Evolutionary conservation across 73 alveolate species (phyloP).

Genomic region (Symbiodinium pilosum): DNA sequence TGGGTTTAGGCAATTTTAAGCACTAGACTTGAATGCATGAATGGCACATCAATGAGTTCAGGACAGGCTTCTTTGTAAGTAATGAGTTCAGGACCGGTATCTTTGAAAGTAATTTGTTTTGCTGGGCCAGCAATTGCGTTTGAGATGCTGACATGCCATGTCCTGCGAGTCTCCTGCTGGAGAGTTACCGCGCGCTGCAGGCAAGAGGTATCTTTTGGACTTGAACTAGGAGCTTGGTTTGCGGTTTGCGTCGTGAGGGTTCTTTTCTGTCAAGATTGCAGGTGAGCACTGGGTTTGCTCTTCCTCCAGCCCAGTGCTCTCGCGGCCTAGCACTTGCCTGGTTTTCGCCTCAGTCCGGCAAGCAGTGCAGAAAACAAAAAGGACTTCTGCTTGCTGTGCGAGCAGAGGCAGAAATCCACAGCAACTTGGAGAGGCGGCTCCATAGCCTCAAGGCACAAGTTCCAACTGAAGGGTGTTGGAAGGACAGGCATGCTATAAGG

Average conservation of each 20-base stretch:
- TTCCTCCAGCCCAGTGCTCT: not conserved
- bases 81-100: no score
- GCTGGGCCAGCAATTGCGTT: no score
- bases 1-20: no score
- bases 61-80: no score
- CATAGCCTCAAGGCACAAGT: constrained; percentile 32
- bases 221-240: no score
- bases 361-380: not conserved
- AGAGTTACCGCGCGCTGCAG: not conserved
- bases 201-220: not conserved
- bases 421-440: constrained; percentile 80
- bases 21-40: no score
- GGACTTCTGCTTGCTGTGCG: no score
- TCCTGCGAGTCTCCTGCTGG: not conserved
- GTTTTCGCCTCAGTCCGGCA: not conserved
- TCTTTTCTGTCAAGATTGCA: not conserved
- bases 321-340: not conserved
- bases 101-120: no score
- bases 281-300: not conserved
- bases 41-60: no score
- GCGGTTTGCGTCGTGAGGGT: not conserved
- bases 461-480: not conserved
- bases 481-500: not conserved
- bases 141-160: not conserved
- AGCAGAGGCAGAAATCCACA: constrained; percentile 50